Percentiles rank a stretch among this genome's conserved stretches.
phyloP scores from a whole-genome alignment of 2,329 filamentous ascomycete genomes.

The Lojkania enalia region DNA sequence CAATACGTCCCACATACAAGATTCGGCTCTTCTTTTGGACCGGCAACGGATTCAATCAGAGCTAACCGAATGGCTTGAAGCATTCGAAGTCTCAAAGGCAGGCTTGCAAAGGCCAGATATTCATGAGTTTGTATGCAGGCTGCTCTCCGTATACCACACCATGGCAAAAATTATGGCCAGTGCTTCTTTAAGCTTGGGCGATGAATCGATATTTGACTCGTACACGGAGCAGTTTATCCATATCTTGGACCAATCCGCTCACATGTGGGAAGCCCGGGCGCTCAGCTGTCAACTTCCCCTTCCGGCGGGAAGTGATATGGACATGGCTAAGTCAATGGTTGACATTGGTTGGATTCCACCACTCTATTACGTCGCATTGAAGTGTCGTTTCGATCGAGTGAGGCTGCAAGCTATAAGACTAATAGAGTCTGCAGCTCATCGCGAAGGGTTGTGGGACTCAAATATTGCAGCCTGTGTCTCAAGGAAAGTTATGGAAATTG shows the following conservation, averaged over 20 bases:
- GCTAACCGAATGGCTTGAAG: conserved; percentile 1
- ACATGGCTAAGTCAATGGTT: conserved; percentile 39
- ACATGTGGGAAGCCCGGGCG: no score
- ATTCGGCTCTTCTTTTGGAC: neutral
- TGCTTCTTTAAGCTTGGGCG: conserved; percentile 7
- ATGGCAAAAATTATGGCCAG: conserved; percentile 25
- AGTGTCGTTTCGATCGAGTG: conserved; percentile 51
- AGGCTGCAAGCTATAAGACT: conserved; percentile 46
- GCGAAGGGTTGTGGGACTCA: conserved; percentile 51
- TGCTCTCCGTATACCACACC: conserved; percentile 20
- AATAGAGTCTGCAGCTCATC: conserved; percentile 33
- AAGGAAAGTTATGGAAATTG: conserved; percentile 41
- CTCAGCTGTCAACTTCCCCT: neutral
- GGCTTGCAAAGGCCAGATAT: neutral
- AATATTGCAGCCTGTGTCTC: conserved; percentile 37
- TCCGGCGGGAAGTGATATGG: neutral
- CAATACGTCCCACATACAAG: neutral
- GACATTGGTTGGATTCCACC: conserved; percentile 53
- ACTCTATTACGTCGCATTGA: conserved; percentile 52
- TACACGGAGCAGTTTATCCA: conserved; percentile 15
- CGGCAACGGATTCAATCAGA: neutral
- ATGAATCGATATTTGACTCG: conserved; percentile 27
- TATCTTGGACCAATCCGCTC: conserved; percentile 8
- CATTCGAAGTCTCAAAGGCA: neutral
- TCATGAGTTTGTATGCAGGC: neutral